A percentile compares a stretch with the other conserved stretches of the same genome.
These are phyloP conservation scores for Dacryopinax spathularia DNA, from an alignment of 768 basidiomycete genomes.

Conservation along the genomic window DNA sequence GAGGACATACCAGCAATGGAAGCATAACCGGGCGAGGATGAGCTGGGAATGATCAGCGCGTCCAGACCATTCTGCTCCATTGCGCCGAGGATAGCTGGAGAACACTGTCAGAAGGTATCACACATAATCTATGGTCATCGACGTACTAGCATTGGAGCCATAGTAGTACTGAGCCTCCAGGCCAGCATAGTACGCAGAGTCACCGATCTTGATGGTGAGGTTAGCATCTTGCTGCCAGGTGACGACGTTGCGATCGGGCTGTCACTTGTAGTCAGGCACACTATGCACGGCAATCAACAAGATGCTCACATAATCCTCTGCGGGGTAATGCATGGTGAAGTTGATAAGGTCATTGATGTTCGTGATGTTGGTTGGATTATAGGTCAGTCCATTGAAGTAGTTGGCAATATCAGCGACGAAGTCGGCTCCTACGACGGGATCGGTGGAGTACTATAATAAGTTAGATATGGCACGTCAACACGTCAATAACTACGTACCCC, in stretches of 20 bases:
- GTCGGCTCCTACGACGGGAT: not conserved
- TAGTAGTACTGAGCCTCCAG: not conserved
- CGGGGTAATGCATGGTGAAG: not conserved
- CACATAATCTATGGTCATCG: not conserved
- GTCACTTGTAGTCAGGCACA: not conserved
- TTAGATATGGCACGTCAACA: not conserved
- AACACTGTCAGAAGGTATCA: not conserved
- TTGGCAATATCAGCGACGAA: not conserved
- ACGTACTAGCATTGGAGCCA: not conserved
- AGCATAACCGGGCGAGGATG: not conserved
- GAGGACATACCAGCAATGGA: constrained; percentile 1
- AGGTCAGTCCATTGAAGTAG: constrained; percentile 3
- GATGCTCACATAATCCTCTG: not conserved
- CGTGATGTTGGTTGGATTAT: not conserved
- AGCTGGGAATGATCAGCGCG: not conserved
- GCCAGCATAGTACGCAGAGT: not conserved
- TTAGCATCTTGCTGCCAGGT: not conserved
- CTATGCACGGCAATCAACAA: not conserved
- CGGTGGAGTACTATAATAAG: not conserved
- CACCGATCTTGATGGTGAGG: not conserved
- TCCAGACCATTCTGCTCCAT: not conserved
- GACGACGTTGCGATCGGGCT: not conserved
- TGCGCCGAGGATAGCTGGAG: not conserved
- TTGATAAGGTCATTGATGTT: not conserved
- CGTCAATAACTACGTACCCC: not conserved